phyloP scores from a whole-genome alignment of 495 filamentous ascomycete species.

The Neurospora tetraspora region DNA sequence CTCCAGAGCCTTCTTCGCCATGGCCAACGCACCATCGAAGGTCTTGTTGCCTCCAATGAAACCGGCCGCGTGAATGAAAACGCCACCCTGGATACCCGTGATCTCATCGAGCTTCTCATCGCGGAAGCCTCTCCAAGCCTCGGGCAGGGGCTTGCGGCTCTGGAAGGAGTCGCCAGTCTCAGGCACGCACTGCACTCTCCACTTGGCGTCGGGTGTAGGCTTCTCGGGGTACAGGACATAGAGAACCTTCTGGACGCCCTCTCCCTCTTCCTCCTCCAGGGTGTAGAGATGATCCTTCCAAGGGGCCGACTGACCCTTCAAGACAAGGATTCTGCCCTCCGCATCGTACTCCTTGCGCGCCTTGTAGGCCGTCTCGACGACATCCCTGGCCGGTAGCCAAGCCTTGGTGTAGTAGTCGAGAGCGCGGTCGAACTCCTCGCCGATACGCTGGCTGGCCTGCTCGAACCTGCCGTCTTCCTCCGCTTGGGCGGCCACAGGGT shows the following conservation, averaged over 20 bases:
- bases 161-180: conserved; percentile 72
- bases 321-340: conserved; percentile 68
- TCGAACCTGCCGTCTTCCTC: conserved; percentile 75
- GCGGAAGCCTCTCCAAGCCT: conserved; percentile 80
- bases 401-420: conserved; percentile 58
- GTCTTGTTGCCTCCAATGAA: conserved; percentile 95
- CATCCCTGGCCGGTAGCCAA: conserved; percentile 81
- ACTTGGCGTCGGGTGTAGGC: conserved; percentile 57
- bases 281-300: conserved; percentile 96
- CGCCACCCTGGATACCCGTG: conserved; percentile 60
- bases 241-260: conserved; percentile 46
- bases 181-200: conserved; percentile 86
- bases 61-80: conserved; percentile 90
- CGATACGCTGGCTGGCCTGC: conserved; percentile 67
- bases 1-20: conserved; percentile 63
- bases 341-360: conserved; percentile 55
- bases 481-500: conserved; percentile 51
- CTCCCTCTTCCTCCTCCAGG: conserved; percentile 53
- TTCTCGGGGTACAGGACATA: conserved; percentile 94
- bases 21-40: conserved; percentile 76
- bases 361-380: conserved; percentile 62
- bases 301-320: conserved; percentile 64
- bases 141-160: conserved; percentile 81
- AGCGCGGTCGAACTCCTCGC: conserved; percentile 72
- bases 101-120: conserved; percentile 73